Evolutionary conservation across 2,329 filamentous ascomycete genomes (phyloP).

Genomic region (Orbilia brochopaga): DNA sequence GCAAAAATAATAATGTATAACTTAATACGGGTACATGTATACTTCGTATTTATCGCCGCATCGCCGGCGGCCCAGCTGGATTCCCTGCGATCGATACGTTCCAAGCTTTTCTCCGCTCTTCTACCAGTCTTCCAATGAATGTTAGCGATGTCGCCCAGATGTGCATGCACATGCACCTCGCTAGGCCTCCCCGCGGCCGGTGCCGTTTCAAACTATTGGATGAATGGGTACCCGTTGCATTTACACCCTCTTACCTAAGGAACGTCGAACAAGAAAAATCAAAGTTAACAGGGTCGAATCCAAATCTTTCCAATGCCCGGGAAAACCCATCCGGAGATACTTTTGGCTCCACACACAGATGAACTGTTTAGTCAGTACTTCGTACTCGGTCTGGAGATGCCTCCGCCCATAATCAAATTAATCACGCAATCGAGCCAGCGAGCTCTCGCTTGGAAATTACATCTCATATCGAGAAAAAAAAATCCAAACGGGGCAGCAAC

Average conservation of each 20-base stretch:
- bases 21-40: no score
- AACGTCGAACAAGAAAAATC: not conserved
- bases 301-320: no score
- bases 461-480: no score
- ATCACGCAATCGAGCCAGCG: not conserved
- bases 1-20: constrained; percentile 16
- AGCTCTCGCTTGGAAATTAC: not conserved
- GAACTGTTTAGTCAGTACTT: no score
- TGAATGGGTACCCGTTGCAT: not conserved
- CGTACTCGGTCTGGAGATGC: no score
- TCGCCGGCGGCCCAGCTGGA: constrained; percentile 40
- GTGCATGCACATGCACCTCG: not conserved
- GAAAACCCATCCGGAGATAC: no score
- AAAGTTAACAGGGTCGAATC: not conserved
- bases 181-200: not conserved
- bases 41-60: constrained; percentile 24
- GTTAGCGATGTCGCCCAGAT: no score
- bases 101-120: no score
- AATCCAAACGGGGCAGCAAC: not conserved
- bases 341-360: no score
- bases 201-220: not conserved
- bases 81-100: constrained; percentile 19
- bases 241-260: not conserved
- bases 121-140: no score
- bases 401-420: no score